Percentiles rank a stretch among this genome's conserved stretches.
These are phyloP conservation scores for Schizosaccharomyces octosporus DNA, from an alignment of 805 yeast species.

Conservation along the genomic window DNA sequence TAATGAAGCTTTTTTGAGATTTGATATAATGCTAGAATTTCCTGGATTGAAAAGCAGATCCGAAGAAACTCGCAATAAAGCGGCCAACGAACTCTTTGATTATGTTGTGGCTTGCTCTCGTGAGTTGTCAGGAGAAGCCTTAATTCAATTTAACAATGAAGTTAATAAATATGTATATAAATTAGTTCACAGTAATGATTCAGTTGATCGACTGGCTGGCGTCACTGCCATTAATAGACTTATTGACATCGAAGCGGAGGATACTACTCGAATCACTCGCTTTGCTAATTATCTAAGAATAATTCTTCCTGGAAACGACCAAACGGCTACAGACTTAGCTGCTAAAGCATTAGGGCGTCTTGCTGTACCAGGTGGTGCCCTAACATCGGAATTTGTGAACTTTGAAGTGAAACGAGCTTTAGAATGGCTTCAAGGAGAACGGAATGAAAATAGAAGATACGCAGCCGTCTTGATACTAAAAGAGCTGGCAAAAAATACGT, in stretches of 20 bases:
- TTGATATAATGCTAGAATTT: neutral
- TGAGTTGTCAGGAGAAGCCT: conserved; percentile 60
- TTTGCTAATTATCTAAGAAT: conserved; percentile 71
- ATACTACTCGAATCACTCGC: conserved; percentile 69
- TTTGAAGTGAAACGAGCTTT: conserved; percentile 70
- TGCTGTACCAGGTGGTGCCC: conserved; percentile 70
- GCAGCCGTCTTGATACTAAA: conserved; percentile 69
- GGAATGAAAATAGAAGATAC: conserved; percentile 46
- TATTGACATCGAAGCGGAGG: conserved; percentile 64
- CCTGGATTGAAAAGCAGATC: conserved; percentile 3
- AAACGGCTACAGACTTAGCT: conserved; percentile 66
- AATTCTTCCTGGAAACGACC: conserved; percentile 57
- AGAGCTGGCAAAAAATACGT: conserved; percentile 67
- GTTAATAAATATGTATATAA: conserved; percentile 74
- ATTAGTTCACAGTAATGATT: conserved; percentile 49
- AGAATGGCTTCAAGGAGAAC: conserved; percentile 78
- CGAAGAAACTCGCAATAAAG: conserved; percentile 14
- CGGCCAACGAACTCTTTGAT: conserved; percentile 46
- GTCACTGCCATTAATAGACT: conserved; percentile 58
- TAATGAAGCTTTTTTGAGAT: neutral
- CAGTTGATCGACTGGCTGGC: conserved; percentile 62
- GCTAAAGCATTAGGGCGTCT: conserved; percentile 69
- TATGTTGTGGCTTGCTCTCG: conserved; percentile 51
- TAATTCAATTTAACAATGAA: conserved; percentile 57
- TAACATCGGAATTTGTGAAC: conserved; percentile 81